phyloP scores from a whole-genome alignment of 495 filamentous ascomycete genomes.

The Hypomontagnella monticulosa region DNA sequence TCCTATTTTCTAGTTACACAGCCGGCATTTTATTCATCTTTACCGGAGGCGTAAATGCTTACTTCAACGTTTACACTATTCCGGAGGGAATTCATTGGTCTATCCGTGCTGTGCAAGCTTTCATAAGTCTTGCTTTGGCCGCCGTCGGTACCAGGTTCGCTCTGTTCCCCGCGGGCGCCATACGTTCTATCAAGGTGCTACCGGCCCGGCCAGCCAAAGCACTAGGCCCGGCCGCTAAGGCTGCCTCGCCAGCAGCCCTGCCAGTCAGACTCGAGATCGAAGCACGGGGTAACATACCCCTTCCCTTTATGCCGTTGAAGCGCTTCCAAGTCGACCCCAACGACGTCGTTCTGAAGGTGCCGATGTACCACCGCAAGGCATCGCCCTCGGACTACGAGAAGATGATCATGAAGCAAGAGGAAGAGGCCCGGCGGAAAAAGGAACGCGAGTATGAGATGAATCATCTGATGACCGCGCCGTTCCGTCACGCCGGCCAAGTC shows the following conservation, averaged over 20 bases:
- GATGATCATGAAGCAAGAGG: constrained; percentile 37
- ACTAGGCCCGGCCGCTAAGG: constrained; percentile 3
- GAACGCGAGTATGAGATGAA: constrained; percentile 55
- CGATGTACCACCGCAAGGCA: constrained; percentile 48
- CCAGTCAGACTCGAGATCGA: constrained; percentile 51
- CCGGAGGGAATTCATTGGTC: constrained; percentile 53
- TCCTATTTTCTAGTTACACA: constrained; percentile 64
- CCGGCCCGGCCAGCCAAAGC: constrained; percentile 28
- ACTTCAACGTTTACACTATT: constrained; percentile 54
- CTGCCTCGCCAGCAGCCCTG: background rate
- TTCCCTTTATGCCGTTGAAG: constrained; percentile 51
- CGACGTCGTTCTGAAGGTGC: constrained; percentile 48
- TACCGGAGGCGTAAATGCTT: constrained; percentile 66
- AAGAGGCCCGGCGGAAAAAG: constrained; percentile 44
- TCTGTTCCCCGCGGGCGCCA: constrained; percentile 51
- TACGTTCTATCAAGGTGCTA: constrained; percentile 55
- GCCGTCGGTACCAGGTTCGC: constrained; percentile 58
- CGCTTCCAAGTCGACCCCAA: constrained; percentile 47
- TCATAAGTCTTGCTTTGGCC: constrained; percentile 56
- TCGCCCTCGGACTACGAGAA: constrained; percentile 35
- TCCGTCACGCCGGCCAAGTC: constrained; percentile 52
- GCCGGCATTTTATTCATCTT: constrained; percentile 65
- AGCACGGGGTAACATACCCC: constrained; percentile 40
- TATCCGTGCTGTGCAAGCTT: constrained; percentile 56
- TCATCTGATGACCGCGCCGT: constrained; percentile 61